Percentiles rank a stretch among this genome's conserved stretches.
These are phyloP conservation scores for Aureobasidium mangrovei DNA, from an alignment of 2,329 filamentous ascomycete species.

Conservation along the genomic window DNA sequence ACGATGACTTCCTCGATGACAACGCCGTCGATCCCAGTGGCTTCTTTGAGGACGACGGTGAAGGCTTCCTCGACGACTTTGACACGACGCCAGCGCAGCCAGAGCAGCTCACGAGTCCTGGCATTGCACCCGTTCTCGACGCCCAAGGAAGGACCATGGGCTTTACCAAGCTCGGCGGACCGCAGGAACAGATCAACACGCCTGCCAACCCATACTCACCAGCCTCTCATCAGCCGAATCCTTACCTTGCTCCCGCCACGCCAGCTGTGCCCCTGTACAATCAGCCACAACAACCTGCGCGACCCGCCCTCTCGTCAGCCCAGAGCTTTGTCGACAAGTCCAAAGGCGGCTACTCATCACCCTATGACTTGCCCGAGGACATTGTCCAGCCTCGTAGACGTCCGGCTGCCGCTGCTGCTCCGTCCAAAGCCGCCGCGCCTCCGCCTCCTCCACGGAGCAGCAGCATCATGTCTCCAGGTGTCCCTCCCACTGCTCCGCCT, in stretches of 20 bases:
- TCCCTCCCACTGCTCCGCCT: slow-evolving; percentile 16
- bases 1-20: slow-evolving; percentile 57
- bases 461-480: slow-evolving; percentile 40
- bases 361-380: slow-evolving; percentile 90
- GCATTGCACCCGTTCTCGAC: slow-evolving; percentile 8
- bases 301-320: slow-evolving; percentile 17
- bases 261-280: slow-evolving; percentile 3
- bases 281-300: slow-evolving; percentile 11
- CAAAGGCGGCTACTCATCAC: slow-evolving; percentile 86
- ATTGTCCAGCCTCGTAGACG: slow-evolving; percentile 63
- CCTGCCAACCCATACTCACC: slow-evolving; percentile 14
- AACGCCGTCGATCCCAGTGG: slow-evolving; percentile 55
- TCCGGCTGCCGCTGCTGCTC: slow-evolving; percentile 30
- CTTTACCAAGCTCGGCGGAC: slow-evolving; percentile 7
- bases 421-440: slow-evolving; percentile 28
- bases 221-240: slow-evolving; percentile 32
- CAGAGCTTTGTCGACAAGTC: slow-evolving; percentile 86
- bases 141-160: slow-evolving; percentile 8
- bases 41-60: slow-evolving; percentile 74
- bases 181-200: slow-evolving; percentile 6
- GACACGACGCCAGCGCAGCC: slow-evolving; percentile 13
- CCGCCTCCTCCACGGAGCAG: slow-evolving; percentile 53
- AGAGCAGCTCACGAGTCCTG: background rate
- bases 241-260: background rate
- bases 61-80: slow-evolving; percentile 71